A percentile compares a stretch with the other conserved stretches of the same genome.
Conservation (phyloP, 192 early-diverging fungal genomes). For the Ambispora gerdemannii region DNA sequence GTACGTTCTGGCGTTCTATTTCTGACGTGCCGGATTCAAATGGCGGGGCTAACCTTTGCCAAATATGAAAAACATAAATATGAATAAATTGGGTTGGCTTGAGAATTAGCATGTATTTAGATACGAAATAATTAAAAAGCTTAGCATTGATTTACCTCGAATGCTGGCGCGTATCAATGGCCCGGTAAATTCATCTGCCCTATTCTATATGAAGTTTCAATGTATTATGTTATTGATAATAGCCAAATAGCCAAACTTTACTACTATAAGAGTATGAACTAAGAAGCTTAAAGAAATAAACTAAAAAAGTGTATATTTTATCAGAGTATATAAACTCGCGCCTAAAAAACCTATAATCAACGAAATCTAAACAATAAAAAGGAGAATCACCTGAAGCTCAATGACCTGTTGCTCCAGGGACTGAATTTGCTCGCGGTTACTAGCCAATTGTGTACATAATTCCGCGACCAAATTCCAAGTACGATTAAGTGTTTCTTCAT, state of each 20-base stretch:
- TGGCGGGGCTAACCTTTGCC: not conserved
- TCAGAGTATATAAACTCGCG: no score
- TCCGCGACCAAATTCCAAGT: constrained; percentile 7
- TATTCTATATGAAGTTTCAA: constrained; percentile 17
- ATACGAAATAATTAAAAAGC: not conserved
- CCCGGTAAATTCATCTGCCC: not conserved
- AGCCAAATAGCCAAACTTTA: no score
- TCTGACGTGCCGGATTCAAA: constrained; percentile 20
- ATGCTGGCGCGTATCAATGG: constrained; percentile 2
- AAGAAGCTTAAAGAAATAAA: no score
- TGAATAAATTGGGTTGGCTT: not conserved
- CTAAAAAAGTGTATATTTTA: no score
- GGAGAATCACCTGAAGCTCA: not conserved
- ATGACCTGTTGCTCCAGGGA: constrained; percentile 7
- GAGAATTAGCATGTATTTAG: not conserved
- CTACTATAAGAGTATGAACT: no score
- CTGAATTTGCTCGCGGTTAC: constrained; percentile 27
- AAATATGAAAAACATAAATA: not conserved
- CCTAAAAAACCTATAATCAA: no score
- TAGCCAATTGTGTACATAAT: constrained; percentile 18
- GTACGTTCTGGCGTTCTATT: constrained; percentile 16
- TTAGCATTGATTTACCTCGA: not conserved
- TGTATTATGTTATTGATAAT: no score
- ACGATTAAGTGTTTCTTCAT: not conserved
- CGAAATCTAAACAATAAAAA: no score